Evolutionary conservation across 352 stramenopile species (phyloP), one percentile per base, ranked within the genome.

Genomic region (Pythium rishiriense): DNA sequence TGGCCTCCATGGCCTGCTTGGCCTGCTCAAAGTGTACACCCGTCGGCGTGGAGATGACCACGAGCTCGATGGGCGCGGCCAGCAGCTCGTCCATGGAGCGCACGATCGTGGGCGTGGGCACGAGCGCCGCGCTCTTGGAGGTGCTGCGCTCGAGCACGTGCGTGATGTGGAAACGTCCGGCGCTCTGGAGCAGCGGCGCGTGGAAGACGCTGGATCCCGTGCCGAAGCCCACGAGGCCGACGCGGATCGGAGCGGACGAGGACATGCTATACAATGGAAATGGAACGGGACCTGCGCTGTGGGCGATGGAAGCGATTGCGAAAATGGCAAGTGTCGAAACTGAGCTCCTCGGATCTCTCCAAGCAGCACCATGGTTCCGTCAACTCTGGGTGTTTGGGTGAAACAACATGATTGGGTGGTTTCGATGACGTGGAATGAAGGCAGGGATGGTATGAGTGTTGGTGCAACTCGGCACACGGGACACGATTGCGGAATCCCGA

Each of bases 1-100:
- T 90, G 47, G 81, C 81, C 45, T 79, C 57, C 50, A 92, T 82
- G 22, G 72, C 79, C 50, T 85, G 73, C 58, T 90, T 90, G 26
- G 79, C 83, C 54, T 90, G 83, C 58, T 83, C 78, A 61, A 90
- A 92, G 69, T 92, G 83, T 63, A 89, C 72, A 25, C 76, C 73
- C 37, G 83, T 92, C 4, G 83, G 83, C 33, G 83, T 92, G 8
- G 81, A 86, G 65, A 92, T 89, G 17, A 92, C 81, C 43, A 92
- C 68, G 21, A 92, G 60, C 35, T 90, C 74, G 43, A 92, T 72
- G 41, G 71, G 65, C 11, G 81, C 70, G 21, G 72, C 79, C 50
- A 92, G 67, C 64, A 92, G 69, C 49, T 87, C 81, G 15, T 83
- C 76, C 72, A 92, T 87, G 42, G 83, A 85, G 51, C 83, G 83